Evolutionary conservation across 768 basidiomycete genomes (phyloP), one percentile per base, ranked within the genome.

Genomic region (Kwoniella botswanensis): DNA sequence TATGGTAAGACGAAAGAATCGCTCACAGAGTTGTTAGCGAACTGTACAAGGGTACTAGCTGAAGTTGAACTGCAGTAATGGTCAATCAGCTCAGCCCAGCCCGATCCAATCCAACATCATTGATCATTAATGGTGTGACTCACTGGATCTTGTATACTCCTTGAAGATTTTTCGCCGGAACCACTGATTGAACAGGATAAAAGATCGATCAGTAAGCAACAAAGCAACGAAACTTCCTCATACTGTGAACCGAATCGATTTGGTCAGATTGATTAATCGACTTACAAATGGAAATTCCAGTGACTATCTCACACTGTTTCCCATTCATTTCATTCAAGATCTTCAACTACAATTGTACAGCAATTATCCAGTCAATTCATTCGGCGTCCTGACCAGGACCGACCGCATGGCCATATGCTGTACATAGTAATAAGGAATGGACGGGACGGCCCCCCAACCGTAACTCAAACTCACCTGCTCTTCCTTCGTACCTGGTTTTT

Each of bases 281-380:
- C 65, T 74, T 70, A 93, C 93, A 91, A 11, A 98, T 83, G 15
- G 89, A 87, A 18, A 98, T 89, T 9, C 94, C 96, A 0, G 95
- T 98, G 22, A 97, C 93, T 21, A 98, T 93, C 81, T 96, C 92
- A 75, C 94, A 96, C 0, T 90, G 88, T 60, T 87, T 86, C 6
- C 94, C 96, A 26, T 26, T 26, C 26, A 26, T 26, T 26, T 26
- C 26, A 26, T 26, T 26, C 26, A 26, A 26, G 26, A 26, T 26
- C 26, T 26, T 26, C 26, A 4, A 26, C 26, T 26, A 26, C 26
- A 26, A 26, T 26, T 26, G 3, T 26, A 26, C 26, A 26, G 26
- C 26, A 26, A 26, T 26, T 26, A 26, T 26, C 26, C 4, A 26
- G 26, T 26, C 26, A 26, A 26, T 26, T 26, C 26, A 26, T 26